Evolutionary conservation across 1,284 basidiomycete genomes (phyloP).

Genomic region (Ustilago tritici): DNA sequence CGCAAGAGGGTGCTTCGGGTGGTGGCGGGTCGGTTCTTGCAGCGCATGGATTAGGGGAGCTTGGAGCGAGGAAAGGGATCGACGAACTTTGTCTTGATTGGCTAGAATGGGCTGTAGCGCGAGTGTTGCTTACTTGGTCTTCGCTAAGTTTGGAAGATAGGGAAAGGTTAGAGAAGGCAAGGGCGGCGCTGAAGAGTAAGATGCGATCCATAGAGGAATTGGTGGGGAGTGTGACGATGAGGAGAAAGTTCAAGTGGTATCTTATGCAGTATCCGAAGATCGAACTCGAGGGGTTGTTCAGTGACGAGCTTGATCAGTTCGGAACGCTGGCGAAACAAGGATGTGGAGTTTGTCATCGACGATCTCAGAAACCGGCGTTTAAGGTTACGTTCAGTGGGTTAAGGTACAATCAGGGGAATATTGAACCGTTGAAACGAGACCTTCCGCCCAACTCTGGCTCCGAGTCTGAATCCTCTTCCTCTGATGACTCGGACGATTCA

Average conservation of each 20-base stretch:
- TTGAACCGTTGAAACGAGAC: slow-evolving; percentile 20
- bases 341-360: slow-evolving; percentile 48
- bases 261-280: slow-evolving; percentile 45
- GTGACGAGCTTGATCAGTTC: slow-evolving; percentile 30
- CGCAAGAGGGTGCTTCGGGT: neutral
- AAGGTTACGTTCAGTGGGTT: slow-evolving; percentile 26
- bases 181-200: slow-evolving; percentile 26
- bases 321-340: slow-evolving; percentile 36
- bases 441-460: neutral
- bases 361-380: slow-evolving; percentile 31
- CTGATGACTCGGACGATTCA: slow-evolving; percentile 1
- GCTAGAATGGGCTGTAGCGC: slow-evolving; percentile 48
- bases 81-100: slow-evolving; percentile 48
- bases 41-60: slow-evolving; percentile 18
- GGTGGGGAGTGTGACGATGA: slow-evolving; percentile 36
- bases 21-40: slow-evolving; percentile 15
- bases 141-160: slow-evolving; percentile 21
- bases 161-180: slow-evolving; percentile 30
- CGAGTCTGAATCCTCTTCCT: slow-evolving; percentile 3
- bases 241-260: slow-evolving; percentile 57
- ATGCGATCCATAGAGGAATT: slow-evolving; percentile 38
- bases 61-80: slow-evolving; percentile 18
- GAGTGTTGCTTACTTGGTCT: slow-evolving; percentile 39
- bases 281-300: slow-evolving; percentile 24
- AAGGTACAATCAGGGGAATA: slow-evolving; percentile 40